These are phyloP conservation scores for Fusarium cicatricum DNA, from an alignment of 2,329 filamentous ascomycete genomes.

Conservation along the genomic window DNA sequence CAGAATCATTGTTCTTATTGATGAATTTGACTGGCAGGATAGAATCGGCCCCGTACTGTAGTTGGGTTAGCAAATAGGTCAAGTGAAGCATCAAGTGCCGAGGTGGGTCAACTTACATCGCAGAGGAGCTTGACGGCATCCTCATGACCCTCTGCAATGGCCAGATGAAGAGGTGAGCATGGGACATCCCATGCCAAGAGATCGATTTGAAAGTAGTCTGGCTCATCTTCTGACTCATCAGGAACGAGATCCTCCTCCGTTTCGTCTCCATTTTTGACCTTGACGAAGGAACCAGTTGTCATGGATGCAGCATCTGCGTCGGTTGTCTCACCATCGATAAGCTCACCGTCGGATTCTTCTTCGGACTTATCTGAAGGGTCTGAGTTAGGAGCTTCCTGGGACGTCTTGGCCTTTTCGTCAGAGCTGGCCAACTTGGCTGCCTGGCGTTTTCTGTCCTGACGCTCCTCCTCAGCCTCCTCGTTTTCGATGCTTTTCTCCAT, in stretches of 20 bases:
- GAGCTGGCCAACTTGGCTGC: constrained; percentile 38
- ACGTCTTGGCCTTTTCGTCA: constrained; percentile 2
- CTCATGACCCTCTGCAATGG: constrained; percentile 76
- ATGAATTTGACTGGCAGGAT: constrained; percentile 77
- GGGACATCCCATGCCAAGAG: constrained; percentile 81
- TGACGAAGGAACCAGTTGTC: constrained; percentile 78
- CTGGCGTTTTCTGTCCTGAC: constrained; percentile 58
- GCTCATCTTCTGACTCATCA: constrained; percentile 68
- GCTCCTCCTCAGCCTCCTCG: constrained; percentile 71
- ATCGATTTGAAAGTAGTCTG: constrained; percentile 83
- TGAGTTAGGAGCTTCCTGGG: constrained; percentile 6
- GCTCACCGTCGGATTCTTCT: constrained; percentile 55
- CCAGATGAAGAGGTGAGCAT: constrained; percentile 78
- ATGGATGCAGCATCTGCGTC: constrained; percentile 62
- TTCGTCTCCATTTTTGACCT: constrained; percentile 62
- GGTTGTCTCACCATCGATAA: constrained; percentile 56
- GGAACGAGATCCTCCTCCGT: constrained; percentile 53
- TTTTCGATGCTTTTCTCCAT: constrained; percentile 79
- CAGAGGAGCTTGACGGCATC: constrained; percentile 75
- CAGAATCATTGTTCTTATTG: constrained; percentile 55
- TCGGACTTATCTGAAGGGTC: constrained; percentile 41
- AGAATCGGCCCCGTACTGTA: constrained; percentile 78
- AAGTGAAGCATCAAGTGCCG: background rate
- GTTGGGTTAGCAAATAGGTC: constrained; percentile 17
- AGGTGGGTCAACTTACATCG: constrained; percentile 51